Evolutionary conservation across 768 basidiomycete genomes (phyloP).

Genomic region (Tubosaeta sp.): DNA sequence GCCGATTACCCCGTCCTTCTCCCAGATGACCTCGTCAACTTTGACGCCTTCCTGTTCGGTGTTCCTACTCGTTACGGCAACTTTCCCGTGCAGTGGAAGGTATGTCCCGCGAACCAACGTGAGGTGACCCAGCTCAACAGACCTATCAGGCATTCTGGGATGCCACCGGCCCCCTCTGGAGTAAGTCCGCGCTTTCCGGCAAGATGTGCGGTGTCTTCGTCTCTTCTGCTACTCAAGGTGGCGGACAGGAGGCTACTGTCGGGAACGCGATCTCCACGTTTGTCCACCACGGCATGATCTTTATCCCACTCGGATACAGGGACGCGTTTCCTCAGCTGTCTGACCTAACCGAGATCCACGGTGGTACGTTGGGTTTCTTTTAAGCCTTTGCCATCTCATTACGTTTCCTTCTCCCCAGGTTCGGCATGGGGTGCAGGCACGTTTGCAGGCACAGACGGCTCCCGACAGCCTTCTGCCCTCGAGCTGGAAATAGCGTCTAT

Average conservation of each 20-base stretch:
- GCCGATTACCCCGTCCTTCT: slow-evolving; percentile 47
- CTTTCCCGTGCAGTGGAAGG: slow-evolving; percentile 56
- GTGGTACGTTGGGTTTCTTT: slow-evolving; percentile 32
- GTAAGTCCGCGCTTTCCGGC: slow-evolving; percentile 37
- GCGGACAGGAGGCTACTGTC: slow-evolving; percentile 43
- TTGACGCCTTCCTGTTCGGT: slow-evolving; percentile 44
- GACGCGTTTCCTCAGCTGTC: slow-evolving; percentile 37
- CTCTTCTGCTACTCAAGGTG: slow-evolving; percentile 43
- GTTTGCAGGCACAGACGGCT: slow-evolving; percentile 49
- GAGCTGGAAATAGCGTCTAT: slow-evolving; percentile 55
- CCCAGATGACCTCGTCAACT: slow-evolving; percentile 31
- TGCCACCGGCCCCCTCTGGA: slow-evolving; percentile 44
- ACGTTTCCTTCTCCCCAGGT: slow-evolving; percentile 34
- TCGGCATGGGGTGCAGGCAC: slow-evolving; percentile 84
- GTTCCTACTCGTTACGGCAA: slow-evolving; percentile 46
- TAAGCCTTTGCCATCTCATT: neutral
- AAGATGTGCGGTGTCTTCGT: slow-evolving; percentile 48
- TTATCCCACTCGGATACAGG: slow-evolving; percentile 51
- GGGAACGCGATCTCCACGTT: slow-evolving; percentile 41
- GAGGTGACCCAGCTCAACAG: slow-evolving; percentile 18
- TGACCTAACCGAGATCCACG: slow-evolving; percentile 42
- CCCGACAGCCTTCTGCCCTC: slow-evolving; percentile 54
- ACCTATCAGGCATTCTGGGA: slow-evolving; percentile 44
- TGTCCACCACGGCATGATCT: slow-evolving; percentile 52
- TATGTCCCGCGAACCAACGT: slow-evolving; percentile 19